Conservation (phyloP, 352 stramenopile species). For the Globisporangium paroecandrum region DNA sequence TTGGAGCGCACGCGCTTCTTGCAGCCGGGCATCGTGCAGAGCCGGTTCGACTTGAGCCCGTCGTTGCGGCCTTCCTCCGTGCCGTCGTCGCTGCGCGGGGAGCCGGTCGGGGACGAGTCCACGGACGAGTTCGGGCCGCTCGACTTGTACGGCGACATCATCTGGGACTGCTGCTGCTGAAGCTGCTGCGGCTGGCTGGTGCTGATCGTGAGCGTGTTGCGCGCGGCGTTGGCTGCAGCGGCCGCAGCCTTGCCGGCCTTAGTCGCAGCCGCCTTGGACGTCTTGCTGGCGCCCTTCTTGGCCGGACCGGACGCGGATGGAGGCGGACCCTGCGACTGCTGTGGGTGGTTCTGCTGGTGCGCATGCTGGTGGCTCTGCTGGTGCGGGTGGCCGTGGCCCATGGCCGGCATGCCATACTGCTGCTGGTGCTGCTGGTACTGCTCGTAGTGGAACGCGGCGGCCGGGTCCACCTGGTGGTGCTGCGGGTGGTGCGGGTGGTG, state of each 20-base stretch:
- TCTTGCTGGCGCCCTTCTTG: neutral
- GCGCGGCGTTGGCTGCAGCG: constrained; percentile 11
- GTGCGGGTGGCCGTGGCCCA: constrained; percentile 30
- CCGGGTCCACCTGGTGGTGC: constrained; percentile 31
- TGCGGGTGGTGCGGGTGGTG: constrained; percentile 18
- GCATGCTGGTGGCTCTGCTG: constrained; percentile 10
- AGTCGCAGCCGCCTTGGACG: neutral
- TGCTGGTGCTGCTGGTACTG: constrained; percentile 60
- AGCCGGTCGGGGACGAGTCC: constrained; percentile 15
- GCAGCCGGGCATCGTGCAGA: constrained; percentile 80
- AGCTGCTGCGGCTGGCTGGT: neutral
- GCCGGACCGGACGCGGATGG: neutral
- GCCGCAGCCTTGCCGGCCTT: constrained; percentile 16
- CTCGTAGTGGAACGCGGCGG: constrained; percentile 45
- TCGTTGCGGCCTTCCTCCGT: constrained; percentile 37
- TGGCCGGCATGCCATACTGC: constrained; percentile 30
- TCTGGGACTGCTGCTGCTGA: neutral
- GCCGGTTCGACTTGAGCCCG: constrained; percentile 71
- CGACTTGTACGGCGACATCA: constrained; percentile 10
- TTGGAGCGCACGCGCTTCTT: constrained; percentile 85
- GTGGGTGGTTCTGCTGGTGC: constrained; percentile 8
- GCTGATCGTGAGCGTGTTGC: constrained; percentile 17
- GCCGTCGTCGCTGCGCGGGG: constrained; percentile 19
- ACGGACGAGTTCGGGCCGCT: constrained; percentile 14
- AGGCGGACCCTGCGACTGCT: neutral